Conservation (phyloP, 805 yeast species). For the Wickerhamomyces sydowiorum region DNA sequence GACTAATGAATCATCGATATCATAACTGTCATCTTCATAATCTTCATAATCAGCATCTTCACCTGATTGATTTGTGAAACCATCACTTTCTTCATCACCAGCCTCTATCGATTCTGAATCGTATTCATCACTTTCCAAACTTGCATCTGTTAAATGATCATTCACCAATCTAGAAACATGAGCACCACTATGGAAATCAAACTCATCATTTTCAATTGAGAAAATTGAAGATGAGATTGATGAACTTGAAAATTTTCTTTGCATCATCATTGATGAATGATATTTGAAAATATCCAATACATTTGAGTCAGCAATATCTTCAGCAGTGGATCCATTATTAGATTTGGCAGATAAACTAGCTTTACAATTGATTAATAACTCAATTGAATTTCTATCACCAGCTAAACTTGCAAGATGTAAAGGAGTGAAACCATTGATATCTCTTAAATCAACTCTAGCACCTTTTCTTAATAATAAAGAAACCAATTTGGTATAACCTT, state of each 20-base stretch:
- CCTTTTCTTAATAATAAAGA: constrained; percentile 58
- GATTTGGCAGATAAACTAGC: constrained; percentile 52
- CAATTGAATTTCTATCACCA: constrained; percentile 66
- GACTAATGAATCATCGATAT: not conserved
- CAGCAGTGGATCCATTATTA: constrained; percentile 41
- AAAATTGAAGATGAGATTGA: constrained; percentile 24
- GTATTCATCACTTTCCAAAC: constrained; percentile 18
- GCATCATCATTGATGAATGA: constrained; percentile 5
- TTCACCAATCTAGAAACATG: constrained; percentile 30
- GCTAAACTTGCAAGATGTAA: constrained; percentile 77
- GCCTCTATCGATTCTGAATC: constrained; percentile 13
- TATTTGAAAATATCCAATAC: constrained; percentile 26
- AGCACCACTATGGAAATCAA: constrained; percentile 18
- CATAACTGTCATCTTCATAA: not conserved
- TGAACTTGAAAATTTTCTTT: constrained; percentile 20
- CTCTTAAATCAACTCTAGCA: constrained; percentile 67
- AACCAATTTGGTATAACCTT: constrained; percentile 61
- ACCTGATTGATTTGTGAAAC: constrained; percentile 5
- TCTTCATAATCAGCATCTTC: constrained; percentile 6
- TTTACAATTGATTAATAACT: constrained; percentile 54
- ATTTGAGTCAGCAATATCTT: constrained; percentile 34
- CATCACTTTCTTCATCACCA: constrained; percentile 24
- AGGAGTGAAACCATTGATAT: constrained; percentile 80
- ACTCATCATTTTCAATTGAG: constrained; percentile 23
- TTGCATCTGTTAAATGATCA: constrained; percentile 23